These are phyloP conservation scores for Entelexis sorbosivorans DNA, from an alignment of 1,139 yeast genomes.

Conservation along the genomic window DNA sequence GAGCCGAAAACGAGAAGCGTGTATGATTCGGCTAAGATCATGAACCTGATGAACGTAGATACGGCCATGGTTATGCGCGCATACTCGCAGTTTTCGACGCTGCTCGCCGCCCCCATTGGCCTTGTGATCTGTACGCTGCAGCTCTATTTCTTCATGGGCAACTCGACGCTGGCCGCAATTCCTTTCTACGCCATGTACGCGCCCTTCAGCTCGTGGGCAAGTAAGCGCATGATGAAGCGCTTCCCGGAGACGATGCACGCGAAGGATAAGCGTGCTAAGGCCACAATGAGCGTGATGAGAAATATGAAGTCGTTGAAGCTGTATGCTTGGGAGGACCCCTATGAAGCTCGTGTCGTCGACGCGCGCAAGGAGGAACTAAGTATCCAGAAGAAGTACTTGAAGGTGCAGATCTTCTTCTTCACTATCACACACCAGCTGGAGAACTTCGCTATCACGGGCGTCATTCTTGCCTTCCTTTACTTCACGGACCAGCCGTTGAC, in stretches of 20 bases:
- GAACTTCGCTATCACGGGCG: conserved; percentile 50
- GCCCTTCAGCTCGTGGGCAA: conserved; percentile 37
- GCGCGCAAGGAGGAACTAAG: conserved; percentile 65
- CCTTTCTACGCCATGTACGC: conserved; percentile 35
- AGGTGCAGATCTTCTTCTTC: conserved; percentile 28
- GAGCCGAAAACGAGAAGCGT: conserved; percentile 70
- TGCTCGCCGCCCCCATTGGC: conserved; percentile 56
- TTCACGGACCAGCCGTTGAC: conserved; percentile 48
- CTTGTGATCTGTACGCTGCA: conserved; percentile 49
- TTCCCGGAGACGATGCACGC: conserved; percentile 55
- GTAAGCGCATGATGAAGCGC: conserved; percentile 40
- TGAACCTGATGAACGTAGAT: conserved; percentile 78
- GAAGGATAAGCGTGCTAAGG: conserved; percentile 49
- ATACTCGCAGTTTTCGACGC: conserved; percentile 52
- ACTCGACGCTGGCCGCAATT: conserved; percentile 54
- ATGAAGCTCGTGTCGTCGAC: conserved; percentile 36
- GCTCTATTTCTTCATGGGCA: conserved; percentile 59
- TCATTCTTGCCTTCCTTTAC: conserved; percentile 51
- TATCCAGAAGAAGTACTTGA: conserved; percentile 36
- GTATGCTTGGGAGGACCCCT: conserved; percentile 65
- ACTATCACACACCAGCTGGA: conserved; percentile 44
- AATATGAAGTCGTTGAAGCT: conserved; percentile 59
- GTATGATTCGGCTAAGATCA: conserved; percentile 68
- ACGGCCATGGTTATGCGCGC: conserved; percentile 63
- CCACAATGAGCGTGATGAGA: conserved; percentile 54